A percentile compares a stretch with the other conserved stretches of the same genome.
These are phyloP conservation scores for Cladosporium phlei DNA, from an alignment of 2,329 filamentous ascomycete genomes.

Conservation along the genomic window DNA sequence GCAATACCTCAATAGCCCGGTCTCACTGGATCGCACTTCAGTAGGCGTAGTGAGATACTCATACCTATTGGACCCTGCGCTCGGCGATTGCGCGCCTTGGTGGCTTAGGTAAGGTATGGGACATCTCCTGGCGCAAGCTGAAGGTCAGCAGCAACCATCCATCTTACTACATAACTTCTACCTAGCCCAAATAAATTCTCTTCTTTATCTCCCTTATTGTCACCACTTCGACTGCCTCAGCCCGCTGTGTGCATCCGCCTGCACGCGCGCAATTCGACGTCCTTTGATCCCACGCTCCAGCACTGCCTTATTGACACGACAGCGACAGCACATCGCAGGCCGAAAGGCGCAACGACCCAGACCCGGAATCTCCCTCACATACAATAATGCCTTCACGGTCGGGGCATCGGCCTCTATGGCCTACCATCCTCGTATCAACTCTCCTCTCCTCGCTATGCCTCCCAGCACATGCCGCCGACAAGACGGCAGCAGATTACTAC, in stretches of 20 bases:
- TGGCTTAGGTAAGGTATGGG: neutral
- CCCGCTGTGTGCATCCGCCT: neutral
- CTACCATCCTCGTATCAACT: conserved; percentile 15
- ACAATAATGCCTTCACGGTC: neutral
- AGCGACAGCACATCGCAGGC: neutral
- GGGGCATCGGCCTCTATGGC: conserved; percentile 15
- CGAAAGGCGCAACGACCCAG: conserved; percentile 6
- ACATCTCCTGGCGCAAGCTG: conserved; percentile 10
- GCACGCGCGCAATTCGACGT: no score
- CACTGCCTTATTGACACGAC: neutral
- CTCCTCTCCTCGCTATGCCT: conserved; percentile 16
- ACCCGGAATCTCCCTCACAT: neutral
- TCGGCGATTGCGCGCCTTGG: conserved; percentile 9
- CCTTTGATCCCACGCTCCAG: neutral
- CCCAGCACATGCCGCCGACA: conserved; percentile 37
- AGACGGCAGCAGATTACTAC: conserved; percentile 80
- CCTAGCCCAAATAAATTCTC: neutral
- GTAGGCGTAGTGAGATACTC: no score
- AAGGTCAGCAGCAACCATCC: neutral
- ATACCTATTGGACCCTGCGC: neutral
- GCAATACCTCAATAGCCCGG: no score
- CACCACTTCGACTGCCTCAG: neutral
- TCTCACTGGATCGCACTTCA: no score
- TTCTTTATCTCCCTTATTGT: conserved; percentile 3
- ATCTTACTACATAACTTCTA: neutral